Percentiles rank a stretch among this genome's conserved stretches.
These are phyloP conservation scores for Astrothelium subdiscretum DNA, from an alignment of 495 filamentous ascomycete genomes.

Conservation along the genomic window DNA sequence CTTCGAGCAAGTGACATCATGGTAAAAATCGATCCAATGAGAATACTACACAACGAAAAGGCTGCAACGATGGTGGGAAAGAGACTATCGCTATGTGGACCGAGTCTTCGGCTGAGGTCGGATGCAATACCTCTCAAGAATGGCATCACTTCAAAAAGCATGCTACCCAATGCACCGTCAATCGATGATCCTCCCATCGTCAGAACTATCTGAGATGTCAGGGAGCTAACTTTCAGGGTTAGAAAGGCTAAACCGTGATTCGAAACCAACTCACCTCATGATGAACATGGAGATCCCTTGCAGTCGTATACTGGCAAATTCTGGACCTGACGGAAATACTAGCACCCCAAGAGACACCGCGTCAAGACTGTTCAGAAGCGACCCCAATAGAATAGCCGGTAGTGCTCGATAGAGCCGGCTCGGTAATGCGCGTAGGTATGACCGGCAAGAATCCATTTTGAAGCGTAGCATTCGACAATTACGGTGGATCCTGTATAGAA, in stretches of 20 bases:
- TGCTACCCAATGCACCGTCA: background rate
- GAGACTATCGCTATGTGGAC: background rate
- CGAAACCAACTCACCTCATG: background rate
- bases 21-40: background rate
- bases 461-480: background rate
- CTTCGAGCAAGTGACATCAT: background rate
- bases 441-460: background rate
- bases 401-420: background rate
- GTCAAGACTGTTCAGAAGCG: background rate
- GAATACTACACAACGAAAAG: background rate
- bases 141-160: background rate
- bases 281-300: background rate
- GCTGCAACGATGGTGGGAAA: background rate
- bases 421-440: background rate
- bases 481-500: background rate
- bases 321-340: background rate
- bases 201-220: background rate
- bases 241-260: background rate
- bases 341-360: background rate
- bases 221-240: background rate
- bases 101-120: background rate
- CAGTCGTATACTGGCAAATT: background rate
- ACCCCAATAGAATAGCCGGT: background rate
- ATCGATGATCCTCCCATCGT: background rate
- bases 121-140: background rate